Base-by-base conservation (phyloP, 2,329 filamentous ascomycete genomes). In the Aspergillus thermomutatus region DNA sequence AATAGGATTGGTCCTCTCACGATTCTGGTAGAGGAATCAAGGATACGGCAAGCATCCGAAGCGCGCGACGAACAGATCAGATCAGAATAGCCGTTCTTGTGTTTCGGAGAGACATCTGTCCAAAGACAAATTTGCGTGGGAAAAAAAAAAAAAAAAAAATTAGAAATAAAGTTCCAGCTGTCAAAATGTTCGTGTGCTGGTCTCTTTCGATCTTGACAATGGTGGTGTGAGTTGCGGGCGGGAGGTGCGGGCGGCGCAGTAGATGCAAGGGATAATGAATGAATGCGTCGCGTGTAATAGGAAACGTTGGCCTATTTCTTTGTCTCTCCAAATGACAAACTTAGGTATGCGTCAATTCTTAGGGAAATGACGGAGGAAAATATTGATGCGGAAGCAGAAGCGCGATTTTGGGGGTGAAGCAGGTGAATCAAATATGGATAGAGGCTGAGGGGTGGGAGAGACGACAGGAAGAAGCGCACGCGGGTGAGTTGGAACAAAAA, bases 241-340 rank as follows among this genome's bases (percentile, higher is more conserved):
- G 61, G 56, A 64, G 59, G 60, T 57, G 54, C 60, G 59, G 66
- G 63, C 66, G 68, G 68, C 68, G 66, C 64, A 65, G 58, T 56
- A 49, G 51, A 65, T 49, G 60, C 63, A 68, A 67, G 67, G 66
- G 68, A 67, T 68, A 49, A 25, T 54, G 21, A 49, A 60, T 64
- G 63, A 66, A 64, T 65, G 62, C 61, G 63, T 66, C 64, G 69
- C 69, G 69, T 71, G 70, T 69, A 64, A 66, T 60, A 58, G 57
- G 58, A 54, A 60, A 54, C 48, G 48, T 40, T 53, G 57, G 52
- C 47, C 31, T 17, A 6, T 53, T 48, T 49, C 40, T 55, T 53
- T 50, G 49, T 50, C 47, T 46, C 31, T 50, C 52, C n/a, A 23
- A 19, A 23, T 45, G 41, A 45, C n/a, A 6, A 6, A 45, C 21